A percentile compares a stretch with the other conserved stretches of the same genome.
Evolutionary conservation across 768 basidiomycete species (phyloP).

Genomic region (Hygrocybe coccinea): DNA sequence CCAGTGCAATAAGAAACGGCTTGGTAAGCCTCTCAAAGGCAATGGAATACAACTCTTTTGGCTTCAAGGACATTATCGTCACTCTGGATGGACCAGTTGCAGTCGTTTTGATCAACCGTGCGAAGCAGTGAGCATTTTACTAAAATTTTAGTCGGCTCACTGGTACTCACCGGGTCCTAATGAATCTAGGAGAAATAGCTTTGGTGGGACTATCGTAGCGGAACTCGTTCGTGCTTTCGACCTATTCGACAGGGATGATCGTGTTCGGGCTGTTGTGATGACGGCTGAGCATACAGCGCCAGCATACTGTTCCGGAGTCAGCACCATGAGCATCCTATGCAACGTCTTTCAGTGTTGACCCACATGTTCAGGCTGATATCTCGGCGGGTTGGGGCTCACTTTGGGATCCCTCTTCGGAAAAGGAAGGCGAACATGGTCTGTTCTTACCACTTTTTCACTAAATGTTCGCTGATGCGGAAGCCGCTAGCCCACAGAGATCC

Average conservation of each 20-base stretch:
- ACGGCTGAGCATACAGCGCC: slow-evolving; percentile 49
- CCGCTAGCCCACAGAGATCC: slow-evolving; percentile 44
- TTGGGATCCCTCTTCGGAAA: slow-evolving; percentile 37
- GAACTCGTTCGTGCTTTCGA: slow-evolving; percentile 44
- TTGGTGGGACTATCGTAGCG: slow-evolving; percentile 27
- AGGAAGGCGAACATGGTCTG: slow-evolving; percentile 46
- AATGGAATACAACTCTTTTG: slow-evolving; percentile 34
- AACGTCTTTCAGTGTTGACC: not conserved
- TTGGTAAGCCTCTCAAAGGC: too few species aligned
- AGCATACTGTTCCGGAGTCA: slow-evolving; percentile 53
- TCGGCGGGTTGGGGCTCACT: slow-evolving; percentile 43
- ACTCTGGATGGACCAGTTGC: slow-evolving; percentile 41
- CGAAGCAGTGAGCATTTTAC: slow-evolving; percentile 38
- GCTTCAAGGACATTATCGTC: slow-evolving; percentile 41
- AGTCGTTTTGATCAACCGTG: slow-evolving; percentile 43
- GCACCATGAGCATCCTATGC: slow-evolving; percentile 10
- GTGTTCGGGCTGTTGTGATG: slow-evolving; percentile 46
- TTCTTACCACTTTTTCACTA: not conserved
- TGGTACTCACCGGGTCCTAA: too few species aligned
- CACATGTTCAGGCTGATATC: slow-evolving; percentile 42
- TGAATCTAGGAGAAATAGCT: slow-evolving; percentile 39
- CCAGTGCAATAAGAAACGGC: too few species aligned
- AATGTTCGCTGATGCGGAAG: not conserved
- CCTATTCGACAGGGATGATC: slow-evolving; percentile 47
- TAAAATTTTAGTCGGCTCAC: too few species aligned